phyloP scores from a whole-genome alignment of 139 green algal genomes.

The Chlorella vulgaris region DNA sequence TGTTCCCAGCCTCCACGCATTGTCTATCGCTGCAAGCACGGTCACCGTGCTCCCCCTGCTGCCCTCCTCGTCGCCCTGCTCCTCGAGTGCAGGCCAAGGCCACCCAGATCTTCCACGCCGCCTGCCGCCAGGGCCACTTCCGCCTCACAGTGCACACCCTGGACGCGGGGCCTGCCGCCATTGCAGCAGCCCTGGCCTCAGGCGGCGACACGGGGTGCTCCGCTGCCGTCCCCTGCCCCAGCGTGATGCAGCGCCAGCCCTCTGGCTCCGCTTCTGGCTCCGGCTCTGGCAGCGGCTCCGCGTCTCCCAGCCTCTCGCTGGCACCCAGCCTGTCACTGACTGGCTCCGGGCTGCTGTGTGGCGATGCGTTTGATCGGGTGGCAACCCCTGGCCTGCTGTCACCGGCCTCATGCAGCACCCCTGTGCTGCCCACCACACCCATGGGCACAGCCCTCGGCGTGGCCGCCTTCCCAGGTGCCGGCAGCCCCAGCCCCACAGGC shows the following conservation, averaged over 20 bases:
- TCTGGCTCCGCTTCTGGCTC: neutral
- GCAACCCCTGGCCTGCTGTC: neutral
- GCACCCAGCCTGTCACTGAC: neutral
- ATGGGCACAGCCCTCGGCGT: conserved; percentile 4
- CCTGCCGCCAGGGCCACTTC: conserved; percentile 48
- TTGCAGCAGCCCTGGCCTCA: neutral
- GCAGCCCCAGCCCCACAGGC: neutral
- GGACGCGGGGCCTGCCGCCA: neutral
- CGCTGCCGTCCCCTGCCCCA: neutral
- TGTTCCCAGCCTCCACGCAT: too few species aligned
- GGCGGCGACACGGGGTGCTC: neutral
- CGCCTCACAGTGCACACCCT: conserved; percentile 42
- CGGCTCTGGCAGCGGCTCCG: neutral
- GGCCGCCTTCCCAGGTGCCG: neutral
- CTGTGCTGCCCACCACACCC: conserved; percentile 14
- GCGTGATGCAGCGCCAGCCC: too few species aligned
- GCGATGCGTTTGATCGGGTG: too few species aligned
- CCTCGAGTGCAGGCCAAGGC: conserved; percentile 29
- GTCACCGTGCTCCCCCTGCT: neutral
- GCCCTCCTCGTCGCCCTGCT: neutral
- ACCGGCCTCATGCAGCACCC: conserved; percentile 1
- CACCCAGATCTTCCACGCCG: conserved; percentile 44
- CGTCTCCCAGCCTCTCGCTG: neutral
- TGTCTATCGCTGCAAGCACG: too few species aligned
- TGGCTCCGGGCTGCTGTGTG: too few species aligned